These are phyloP conservation scores for Viridothelium virens DNA, from an alignment of 495 filamentous ascomycete genomes.

Conservation along the genomic window DNA sequence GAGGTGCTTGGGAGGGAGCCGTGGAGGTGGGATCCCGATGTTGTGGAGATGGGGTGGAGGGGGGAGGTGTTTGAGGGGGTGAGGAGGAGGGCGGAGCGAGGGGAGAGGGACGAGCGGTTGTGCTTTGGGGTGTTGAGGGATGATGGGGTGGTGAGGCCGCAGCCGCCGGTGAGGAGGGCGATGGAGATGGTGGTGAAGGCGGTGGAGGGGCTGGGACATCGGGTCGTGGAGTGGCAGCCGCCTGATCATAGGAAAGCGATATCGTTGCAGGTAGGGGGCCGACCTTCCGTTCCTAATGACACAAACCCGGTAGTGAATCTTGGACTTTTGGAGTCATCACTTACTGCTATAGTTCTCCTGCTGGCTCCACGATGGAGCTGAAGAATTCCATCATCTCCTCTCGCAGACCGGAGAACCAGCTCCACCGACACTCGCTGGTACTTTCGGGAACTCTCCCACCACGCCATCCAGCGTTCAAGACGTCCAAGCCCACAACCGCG, in stretches of 20 bases:
- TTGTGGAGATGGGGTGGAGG: constrained; percentile 56
- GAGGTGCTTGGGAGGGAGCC: constrained; percentile 49
- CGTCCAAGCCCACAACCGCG: constrained; percentile 48
- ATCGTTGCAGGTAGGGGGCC: not conserved
- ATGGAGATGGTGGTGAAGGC: constrained; percentile 45
- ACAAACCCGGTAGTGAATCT: not conserved
- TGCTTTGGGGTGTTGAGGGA: constrained; percentile 47
- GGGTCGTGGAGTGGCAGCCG: constrained; percentile 52
- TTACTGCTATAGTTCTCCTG: not conserved
- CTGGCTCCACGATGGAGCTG: not conserved
- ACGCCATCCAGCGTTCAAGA: constrained; percentile 38
- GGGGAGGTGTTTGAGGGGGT: constrained; percentile 42
- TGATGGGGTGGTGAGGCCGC: constrained; percentile 43
- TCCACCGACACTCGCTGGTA: not conserved
- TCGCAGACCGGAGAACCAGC: not conserved
- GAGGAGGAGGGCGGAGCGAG: constrained; percentile 25
- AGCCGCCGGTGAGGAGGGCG: constrained; percentile 51
- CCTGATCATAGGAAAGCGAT: constrained; percentile 8
- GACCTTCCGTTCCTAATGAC: not conserved
- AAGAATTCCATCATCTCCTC: not conserved
- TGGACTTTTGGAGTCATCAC: not conserved
- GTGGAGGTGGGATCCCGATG: constrained; percentile 58
- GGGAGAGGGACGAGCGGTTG: constrained; percentile 24
- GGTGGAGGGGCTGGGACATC: constrained; percentile 49
- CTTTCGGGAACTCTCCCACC: constrained; percentile 3